phyloP scores from a whole-genome alignment of 1,139 yeast species.

The Blastobotrys persicus region DNA sequence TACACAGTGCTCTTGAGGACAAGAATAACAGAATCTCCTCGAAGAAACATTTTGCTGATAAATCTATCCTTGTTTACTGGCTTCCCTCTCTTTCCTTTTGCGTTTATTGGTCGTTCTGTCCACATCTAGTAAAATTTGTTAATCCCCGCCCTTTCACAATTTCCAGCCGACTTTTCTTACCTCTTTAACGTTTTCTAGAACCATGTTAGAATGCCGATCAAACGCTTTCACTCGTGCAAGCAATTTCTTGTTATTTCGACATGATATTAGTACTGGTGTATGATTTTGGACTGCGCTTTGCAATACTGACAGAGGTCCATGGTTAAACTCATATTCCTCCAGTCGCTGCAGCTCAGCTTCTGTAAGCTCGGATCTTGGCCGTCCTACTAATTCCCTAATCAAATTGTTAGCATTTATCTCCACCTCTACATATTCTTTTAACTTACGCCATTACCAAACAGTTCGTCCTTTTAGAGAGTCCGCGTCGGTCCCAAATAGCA shows the following conservation, averaged over 20 bases:
- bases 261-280: slow-evolving; percentile 78
- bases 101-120: slow-evolving; percentile 67
- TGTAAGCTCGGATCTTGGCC: slow-evolving; percentile 59
- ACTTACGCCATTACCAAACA: slow-evolving; percentile 17
- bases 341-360: slow-evolving; percentile 75
- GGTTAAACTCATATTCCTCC: slow-evolving; percentile 85
- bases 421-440: not conserved
- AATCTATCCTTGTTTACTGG: slow-evolving; percentile 77
- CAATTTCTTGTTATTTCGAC: slow-evolving; percentile 89
- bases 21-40: slow-evolving; percentile 94
- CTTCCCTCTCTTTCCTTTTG: slow-evolving; percentile 70
- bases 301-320: slow-evolving; percentile 88
- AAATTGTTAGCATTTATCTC: slow-evolving; percentile 1
- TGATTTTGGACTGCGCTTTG: slow-evolving; percentile 75
- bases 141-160: not conserved
- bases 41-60: slow-evolving; percentile 79
- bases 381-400: slow-evolving; percentile 29
- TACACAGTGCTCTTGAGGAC: slow-evolving; percentile 44
- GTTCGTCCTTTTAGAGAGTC: not conserved
- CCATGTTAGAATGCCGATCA: slow-evolving; percentile 93
- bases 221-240: slow-evolving; percentile 90
- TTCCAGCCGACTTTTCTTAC: slow-evolving; percentile 29
- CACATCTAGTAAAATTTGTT: slow-evolving; percentile 45
- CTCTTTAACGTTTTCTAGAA: slow-evolving; percentile 88
- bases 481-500: not conserved